phyloP scores from a whole-genome alignment of 805 yeast species.

The Huiozyma naganishii region DNA sequence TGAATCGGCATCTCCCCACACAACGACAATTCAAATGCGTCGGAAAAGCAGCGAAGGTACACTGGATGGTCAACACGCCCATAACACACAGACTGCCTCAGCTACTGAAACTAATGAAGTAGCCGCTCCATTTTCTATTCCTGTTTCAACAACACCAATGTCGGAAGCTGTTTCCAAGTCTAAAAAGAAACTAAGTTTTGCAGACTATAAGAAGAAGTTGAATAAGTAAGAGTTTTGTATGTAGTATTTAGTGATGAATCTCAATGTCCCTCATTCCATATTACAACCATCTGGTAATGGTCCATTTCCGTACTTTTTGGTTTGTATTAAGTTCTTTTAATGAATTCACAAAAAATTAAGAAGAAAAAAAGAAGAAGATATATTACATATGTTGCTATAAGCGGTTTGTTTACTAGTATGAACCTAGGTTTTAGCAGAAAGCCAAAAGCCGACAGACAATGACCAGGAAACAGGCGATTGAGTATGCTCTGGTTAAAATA shows the following conservation, averaged over 20 bases:
- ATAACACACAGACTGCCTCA: no score
- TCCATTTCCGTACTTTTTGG: background rate
- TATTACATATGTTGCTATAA: no score
- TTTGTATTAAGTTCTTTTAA: background rate
- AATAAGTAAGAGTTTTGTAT: slow-evolving; percentile 3
- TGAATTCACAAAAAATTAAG: no score
- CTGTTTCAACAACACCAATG: background rate
- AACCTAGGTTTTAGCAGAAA: no score
- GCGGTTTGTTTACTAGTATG: no score
- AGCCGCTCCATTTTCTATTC: no score
- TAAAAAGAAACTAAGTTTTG: slow-evolving; percentile 28
- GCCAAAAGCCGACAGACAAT: slow-evolving; percentile 6
- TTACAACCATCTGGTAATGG: no score
- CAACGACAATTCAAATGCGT: no score
- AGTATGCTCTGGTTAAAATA: slow-evolving; percentile 17
- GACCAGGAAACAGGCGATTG: slow-evolving; percentile 22
- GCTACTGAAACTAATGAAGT: no score
- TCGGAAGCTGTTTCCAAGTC: background rate
- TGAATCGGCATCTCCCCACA: background rate
- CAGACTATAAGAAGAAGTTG: slow-evolving; percentile 28
- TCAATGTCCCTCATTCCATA: background rate
- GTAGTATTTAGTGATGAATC: background rate
- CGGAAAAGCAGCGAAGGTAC: no score
- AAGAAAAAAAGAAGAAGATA: no score
- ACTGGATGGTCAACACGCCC: no score